Evolutionary conservation across 306 rosid genomes (phyloP).

Genomic region (Vigna trinervia): DNA sequence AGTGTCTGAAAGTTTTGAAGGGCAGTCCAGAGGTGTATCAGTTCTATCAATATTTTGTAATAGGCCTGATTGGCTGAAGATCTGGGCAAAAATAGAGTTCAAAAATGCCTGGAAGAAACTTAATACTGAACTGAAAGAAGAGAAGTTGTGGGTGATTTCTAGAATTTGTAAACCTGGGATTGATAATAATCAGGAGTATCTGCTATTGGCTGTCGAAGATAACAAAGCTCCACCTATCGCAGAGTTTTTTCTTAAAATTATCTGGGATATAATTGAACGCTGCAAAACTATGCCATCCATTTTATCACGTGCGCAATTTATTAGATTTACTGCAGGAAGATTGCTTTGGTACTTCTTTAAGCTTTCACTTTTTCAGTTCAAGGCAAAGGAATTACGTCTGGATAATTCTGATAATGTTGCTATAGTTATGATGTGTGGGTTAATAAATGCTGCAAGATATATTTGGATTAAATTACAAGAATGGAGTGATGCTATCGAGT

Average conservation of each 20-base stretch:
- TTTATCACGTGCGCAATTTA: constrained; percentile 52
- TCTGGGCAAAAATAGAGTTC: constrained; percentile 83
- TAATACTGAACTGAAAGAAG: constrained; percentile 61
- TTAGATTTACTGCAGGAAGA: constrained; percentile 71
- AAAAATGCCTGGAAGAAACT: constrained; percentile 72
- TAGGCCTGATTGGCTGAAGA: constrained; percentile 74
- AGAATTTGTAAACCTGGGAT: constrained; percentile 43
- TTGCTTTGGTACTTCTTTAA: constrained; percentile 78
- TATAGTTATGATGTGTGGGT: constrained; percentile 52
- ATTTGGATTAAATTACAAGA: constrained; percentile 64
- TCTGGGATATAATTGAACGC: constrained; percentile 70
- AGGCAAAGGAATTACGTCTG: constrained; percentile 52
- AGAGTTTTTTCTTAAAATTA: constrained; percentile 60
- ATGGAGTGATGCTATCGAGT: constrained; percentile 70
- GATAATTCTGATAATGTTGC: constrained; percentile 51
- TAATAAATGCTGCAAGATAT: constrained; percentile 72
- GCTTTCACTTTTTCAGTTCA: constrained; percentile 59
- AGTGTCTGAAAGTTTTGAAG: constrained; percentile 58
- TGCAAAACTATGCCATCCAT: constrained; percentile 67
- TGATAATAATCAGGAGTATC: constrained; percentile 43
- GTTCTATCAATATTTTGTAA: constrained; percentile 62
- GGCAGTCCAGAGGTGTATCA: constrained; percentile 57
- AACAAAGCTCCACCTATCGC: constrained; percentile 69
- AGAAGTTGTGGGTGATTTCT: constrained; percentile 59
- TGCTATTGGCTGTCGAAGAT: constrained; percentile 58